These are phyloP conservation scores for Iris pallida DNA, from an alignment of 116 monocot genomes.

Conservation along the genomic window DNA sequence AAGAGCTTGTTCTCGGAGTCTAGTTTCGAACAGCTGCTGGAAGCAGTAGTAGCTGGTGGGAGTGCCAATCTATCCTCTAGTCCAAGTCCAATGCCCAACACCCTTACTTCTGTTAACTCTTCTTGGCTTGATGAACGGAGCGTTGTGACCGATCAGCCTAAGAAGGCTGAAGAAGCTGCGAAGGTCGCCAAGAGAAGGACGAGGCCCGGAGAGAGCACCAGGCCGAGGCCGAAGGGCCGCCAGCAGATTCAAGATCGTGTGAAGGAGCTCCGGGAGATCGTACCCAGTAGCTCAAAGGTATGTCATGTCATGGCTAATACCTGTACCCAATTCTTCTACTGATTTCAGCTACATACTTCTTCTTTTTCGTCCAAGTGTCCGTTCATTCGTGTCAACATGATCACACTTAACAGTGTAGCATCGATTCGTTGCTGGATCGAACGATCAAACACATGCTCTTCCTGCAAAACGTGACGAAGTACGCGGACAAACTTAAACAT, in stretches of 20 bases:
- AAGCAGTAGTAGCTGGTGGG: constrained; percentile 27
- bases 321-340: too few relatives aligned
- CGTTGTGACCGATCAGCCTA: constrained; percentile 24
- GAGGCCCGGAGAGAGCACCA: constrained; percentile 75
- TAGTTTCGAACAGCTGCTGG: constrained; percentile 40
- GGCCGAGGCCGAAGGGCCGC: constrained; percentile 91
- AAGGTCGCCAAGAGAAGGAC: constrained; percentile 71
- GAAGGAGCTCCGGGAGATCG: constrained; percentile 89
- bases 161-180: constrained; percentile 33
- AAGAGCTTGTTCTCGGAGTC: constrained; percentile 34
- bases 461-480: constrained; percentile 83
- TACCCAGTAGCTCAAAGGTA: constrained; percentile 91
- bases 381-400: too few relatives aligned
- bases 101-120: constrained; percentile 1
- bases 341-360: too few relatives aligned
- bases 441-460: constrained; percentile 94
- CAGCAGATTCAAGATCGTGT: constrained; percentile 97
- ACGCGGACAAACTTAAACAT: constrained; percentile 82
- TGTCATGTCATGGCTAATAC: neutral
- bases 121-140: constrained; percentile 48
- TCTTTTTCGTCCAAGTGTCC: too few relatives aligned
- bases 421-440: constrained; percentile 85
- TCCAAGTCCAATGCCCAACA: constrained; percentile 18
- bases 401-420: constrained; percentile 72
- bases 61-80: constrained; percentile 25